Evolutionary conservation across 495 filamentous ascomycete species (phyloP), one percentile per base, ranked within the genome.

Genomic region (Opeltia flavorubescens): DNA sequence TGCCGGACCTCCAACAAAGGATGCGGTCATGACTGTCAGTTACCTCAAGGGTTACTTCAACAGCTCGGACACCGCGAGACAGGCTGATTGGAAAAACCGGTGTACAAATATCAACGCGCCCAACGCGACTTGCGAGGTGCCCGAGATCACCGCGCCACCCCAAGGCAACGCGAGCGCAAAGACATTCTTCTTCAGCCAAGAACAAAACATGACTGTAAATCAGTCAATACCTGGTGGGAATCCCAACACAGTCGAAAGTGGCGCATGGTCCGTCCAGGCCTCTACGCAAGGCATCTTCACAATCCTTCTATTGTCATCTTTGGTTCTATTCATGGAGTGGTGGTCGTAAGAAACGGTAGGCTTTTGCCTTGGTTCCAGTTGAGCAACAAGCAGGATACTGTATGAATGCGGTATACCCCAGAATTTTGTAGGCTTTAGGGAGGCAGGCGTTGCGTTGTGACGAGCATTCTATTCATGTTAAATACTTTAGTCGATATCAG

Each of bases 1-100:
- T 21, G 71, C 64, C 13, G 84, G 84, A 0, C 84, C 84, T 1
- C 84, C 84, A 0, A 48, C 44, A 1, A 39, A 56, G 33, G 79
- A 87, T 45, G 72, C 81, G 1, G 62, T 68, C 18, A 65, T 83
- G 47, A 71, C 67, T 4, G 66, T 87, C 15, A 62, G 61, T 11
- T 86, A 84, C 48, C 68, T 86, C 25, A 83, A 85, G 55, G 80
- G 73, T 0, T 89, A 87, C 57, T 89, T 87, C 63, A 89, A 87
- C 62, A 79, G 78, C 23, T 75, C 77, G 2, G 43, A 63, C 34
- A 49, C 57, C 5, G 44, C 55, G 47, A 59, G 76, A 25, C 57
- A 64, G 36, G 30, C 52, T 21, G 70, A 80, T 48, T 75, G 67
- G 52, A 27, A 43, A 7, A 26, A 21, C 5, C 62, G 78, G 23